Evolutionary conservation across 176 grass and related monocot genomes (phyloP).

Genomic region (Pharus latifolius): DNA sequence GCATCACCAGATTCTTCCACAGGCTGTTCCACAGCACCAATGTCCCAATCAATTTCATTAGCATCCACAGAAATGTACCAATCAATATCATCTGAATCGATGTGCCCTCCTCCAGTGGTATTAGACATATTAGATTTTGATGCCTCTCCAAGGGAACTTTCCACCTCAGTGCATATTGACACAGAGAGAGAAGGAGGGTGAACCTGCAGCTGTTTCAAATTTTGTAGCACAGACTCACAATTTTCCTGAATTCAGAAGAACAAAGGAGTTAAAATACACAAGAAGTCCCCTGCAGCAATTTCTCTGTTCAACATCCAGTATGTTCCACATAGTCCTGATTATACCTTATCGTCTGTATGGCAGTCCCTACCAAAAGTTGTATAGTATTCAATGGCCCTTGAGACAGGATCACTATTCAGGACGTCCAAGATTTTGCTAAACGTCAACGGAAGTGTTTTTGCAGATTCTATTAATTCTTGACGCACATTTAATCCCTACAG

Average conservation of each 20-base stretch:
- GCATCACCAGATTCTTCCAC: constrained; percentile 56
- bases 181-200: constrained; percentile 71
- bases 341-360: constrained; percentile 88
- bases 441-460: constrained; percentile 66
- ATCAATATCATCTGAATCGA: constrained; percentile 61
- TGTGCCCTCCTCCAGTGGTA: constrained; percentile 11
- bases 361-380: constrained; percentile 69
- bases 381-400: constrained; percentile 64
- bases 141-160: constrained; percentile 42
- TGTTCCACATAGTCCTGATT: neutral
- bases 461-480: constrained; percentile 71
- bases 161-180: constrained; percentile 51
- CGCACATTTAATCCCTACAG: constrained; percentile 65
- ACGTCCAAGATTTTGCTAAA: constrained; percentile 76
- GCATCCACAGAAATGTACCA: constrained; percentile 83
- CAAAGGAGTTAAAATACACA: constrained; percentile 13
- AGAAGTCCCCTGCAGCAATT: neutral
- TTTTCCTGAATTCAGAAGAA: constrained; percentile 48
- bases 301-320: neutral
- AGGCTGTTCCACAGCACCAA: constrained; percentile 60
- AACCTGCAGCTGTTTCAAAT: constrained; percentile 51
- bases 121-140: constrained; percentile 21
- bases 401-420: constrained; percentile 57
- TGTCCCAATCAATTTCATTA: constrained; percentile 86
- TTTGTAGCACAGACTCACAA: constrained; percentile 30